A percentile compares a stretch with the other conserved stretches of the same genome.
phyloP scores from a whole-genome alignment of 495 filamentous ascomycete genomes.

The Penicillium coffeae region DNA sequence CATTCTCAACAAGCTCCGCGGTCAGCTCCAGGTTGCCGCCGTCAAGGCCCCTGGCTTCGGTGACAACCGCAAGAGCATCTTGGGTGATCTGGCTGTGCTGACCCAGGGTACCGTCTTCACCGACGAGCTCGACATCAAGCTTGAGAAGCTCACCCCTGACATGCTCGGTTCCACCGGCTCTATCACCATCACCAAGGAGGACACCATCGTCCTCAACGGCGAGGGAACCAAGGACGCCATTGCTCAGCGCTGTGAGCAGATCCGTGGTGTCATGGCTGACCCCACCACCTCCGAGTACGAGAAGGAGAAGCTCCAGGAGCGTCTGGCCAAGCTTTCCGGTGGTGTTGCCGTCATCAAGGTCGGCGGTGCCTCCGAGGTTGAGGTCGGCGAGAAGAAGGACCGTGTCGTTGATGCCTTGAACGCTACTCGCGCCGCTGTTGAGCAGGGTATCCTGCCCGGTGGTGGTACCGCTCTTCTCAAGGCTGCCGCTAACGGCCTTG shows the following conservation, averaged over 20 bases:
- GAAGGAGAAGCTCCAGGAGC: slow-evolving; percentile 99
- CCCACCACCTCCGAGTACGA: slow-evolving; percentile 95
- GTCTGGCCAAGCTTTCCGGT: slow-evolving; percentile 97
- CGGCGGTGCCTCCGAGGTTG: slow-evolving; percentile 93
- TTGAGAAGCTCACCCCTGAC: slow-evolving; percentile 92
- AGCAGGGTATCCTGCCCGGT: slow-evolving; percentile 97
- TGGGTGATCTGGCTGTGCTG: slow-evolving; percentile 90
- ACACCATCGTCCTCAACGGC: slow-evolving; percentile 97
- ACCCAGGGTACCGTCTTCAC: slow-evolving; percentile 98
- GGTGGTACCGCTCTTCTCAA: slow-evolving; percentile 98
- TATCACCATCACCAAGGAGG: slow-evolving; percentile 99
- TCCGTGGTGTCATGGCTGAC: slow-evolving; percentile 94
- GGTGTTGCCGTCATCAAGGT: slow-evolving; percentile 99
- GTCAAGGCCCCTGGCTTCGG: slow-evolving; percentile 99
- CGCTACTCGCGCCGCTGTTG: slow-evolving; percentile 95
- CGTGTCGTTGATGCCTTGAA: slow-evolving; percentile 97
- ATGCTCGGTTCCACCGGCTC: slow-evolving; percentile 96
- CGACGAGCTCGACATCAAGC: slow-evolving; percentile 96
- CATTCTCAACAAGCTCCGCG: slow-evolving; percentile 99
- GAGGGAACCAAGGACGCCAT: slow-evolving; percentile 94
- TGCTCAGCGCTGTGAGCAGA: slow-evolving; percentile 95
- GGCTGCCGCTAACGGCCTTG: slow-evolving; percentile 85
- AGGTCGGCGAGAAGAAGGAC: slow-evolving; percentile 99
- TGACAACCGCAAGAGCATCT: slow-evolving; percentile 99
- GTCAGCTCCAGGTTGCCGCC: slow-evolving; percentile 95